Conservation (phyloP, 1,284 basidiomycete genomes). For the Cystobasidium sp. region DNA sequence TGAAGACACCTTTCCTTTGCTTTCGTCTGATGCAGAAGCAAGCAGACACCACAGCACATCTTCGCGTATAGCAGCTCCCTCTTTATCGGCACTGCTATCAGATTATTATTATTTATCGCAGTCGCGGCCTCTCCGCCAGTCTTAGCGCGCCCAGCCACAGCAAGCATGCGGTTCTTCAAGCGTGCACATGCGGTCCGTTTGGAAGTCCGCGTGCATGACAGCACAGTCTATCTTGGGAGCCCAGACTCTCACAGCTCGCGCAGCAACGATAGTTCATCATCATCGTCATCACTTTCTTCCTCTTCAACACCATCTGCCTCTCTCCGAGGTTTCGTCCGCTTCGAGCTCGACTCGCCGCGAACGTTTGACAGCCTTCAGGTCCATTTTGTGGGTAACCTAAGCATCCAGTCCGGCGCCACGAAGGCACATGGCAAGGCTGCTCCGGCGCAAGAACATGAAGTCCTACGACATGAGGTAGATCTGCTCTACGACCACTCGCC, state of each 20-base stretch:
- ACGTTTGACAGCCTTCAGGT: constrained; percentile 11
- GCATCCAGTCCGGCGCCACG: constrained; percentile 2
- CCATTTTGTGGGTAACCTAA: constrained; percentile 1
- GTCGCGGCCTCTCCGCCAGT: background rate
- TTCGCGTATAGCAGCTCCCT: background rate
- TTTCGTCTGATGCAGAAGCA: background rate
- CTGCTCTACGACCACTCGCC: constrained; percentile 26
- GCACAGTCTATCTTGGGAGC: constrained; percentile 26
- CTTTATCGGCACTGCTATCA: background rate
- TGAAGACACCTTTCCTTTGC: background rate
- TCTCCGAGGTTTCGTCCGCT: constrained; percentile 26
- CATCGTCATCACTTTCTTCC: constrained; percentile 4
- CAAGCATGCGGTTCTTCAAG: constrained; percentile 30
- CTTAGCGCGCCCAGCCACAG: constrained; percentile 15
- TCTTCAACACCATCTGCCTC: constrained; percentile 18
- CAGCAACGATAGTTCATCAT: constrained; percentile 9
- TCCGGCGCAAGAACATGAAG: constrained; percentile 2
- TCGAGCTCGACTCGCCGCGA: constrained; percentile 10
- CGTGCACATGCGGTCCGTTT: constrained; percentile 30
- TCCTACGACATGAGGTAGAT: constrained; percentile 16
- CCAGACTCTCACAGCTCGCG: constrained; percentile 8
- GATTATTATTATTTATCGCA: too few species aligned
- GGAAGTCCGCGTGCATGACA: constrained; percentile 14
- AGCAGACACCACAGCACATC: background rate
- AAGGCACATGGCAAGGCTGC: background rate